Evolutionary conservation across 164 flowering plant genomes (phyloP).

Genomic region (Cinnamomum micranthum): DNA sequence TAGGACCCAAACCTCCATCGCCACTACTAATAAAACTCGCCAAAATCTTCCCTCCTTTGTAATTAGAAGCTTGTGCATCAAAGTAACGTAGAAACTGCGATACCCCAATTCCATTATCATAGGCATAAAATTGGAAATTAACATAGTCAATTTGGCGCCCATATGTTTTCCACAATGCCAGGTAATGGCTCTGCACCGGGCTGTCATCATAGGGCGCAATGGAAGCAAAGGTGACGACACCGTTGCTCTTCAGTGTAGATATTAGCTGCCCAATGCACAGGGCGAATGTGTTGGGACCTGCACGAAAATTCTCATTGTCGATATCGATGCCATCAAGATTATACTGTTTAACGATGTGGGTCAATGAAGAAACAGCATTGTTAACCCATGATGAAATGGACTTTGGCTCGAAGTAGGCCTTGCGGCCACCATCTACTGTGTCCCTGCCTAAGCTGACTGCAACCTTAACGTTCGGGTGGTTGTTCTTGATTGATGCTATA

Average conservation of each 20-base stretch:
- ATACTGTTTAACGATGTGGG: constrained; percentile 35
- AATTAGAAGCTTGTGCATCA: constrained; percentile 30
- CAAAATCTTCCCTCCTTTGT: constrained; percentile 38
- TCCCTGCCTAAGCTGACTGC: constrained; percentile 59
- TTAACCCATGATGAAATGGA: constrained; percentile 51
- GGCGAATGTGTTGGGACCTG: constrained; percentile 34
- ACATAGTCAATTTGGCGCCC: constrained; percentile 45
- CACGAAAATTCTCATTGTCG: constrained; percentile 45
- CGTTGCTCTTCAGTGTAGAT: constrained; percentile 25
- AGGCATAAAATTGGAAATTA: constrained; percentile 60
- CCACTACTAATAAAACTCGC: constrained; percentile 35
- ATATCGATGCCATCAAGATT: constrained; percentile 49
- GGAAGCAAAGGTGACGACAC: constrained; percentile 43
- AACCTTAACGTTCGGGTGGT: constrained; percentile 39
- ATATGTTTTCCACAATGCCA: constrained; percentile 39
- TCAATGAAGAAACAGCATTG: constrained; percentile 57
- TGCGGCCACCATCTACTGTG: constrained; percentile 7
- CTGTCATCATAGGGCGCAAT: constrained; percentile 48
- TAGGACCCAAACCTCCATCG: constrained; percentile 40
- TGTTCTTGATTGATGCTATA: constrained; percentile 34
- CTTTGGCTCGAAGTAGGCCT: constrained; percentile 37
- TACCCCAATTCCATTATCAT: constrained; percentile 38
- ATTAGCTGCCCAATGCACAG: constrained; percentile 47
- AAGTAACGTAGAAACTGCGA: constrained; percentile 36
- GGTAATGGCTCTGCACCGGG: constrained; percentile 41